Evolutionary conservation across 1,284 basidiomycete species (phyloP), one percentile per base, ranked within the genome.

Genomic region (Psilocybe mexicana): DNA sequence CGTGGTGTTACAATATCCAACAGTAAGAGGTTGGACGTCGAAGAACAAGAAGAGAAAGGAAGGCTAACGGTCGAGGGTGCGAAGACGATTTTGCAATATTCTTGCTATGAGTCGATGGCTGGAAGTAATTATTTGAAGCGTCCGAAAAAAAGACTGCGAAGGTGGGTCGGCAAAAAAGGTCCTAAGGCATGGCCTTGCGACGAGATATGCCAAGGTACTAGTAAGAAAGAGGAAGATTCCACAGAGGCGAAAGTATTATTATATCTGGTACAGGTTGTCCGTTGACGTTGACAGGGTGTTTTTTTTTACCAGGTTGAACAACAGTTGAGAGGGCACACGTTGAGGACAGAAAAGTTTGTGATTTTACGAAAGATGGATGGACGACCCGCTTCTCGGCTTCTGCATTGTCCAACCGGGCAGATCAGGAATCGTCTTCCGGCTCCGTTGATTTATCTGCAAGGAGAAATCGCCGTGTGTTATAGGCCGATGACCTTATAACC

Each of bases 201-300:
- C 30, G 8, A 33, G 8, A 33, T 33, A 33, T 33, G 30, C 30
- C 30, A 33, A 33, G 30, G 30, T 4, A 18, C 5, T 33, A 33
- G 30, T 4, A 50, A 24, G 38, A 28, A 35, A 25, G 42, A 25
- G 14, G 11, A 18, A 12, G 43, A 35, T 43, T 52, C n/a, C 50
- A 33, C 43, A 42, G 18, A 38, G 36, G 24, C 8, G 24, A 44
- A 43, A 18, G 38, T 26, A 18, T 24, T n/a, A 43, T 45, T 52
- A 49, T 55, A 55, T 38, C 36, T 49, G 42, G 54, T 55, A 55
- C 54, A 55, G 18, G 23, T 45, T 48, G 46, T 46, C 42, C 14
- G 47, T 55, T 46, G 46, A 49, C 6, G 47, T 55, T 46, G 54
- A 49, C 54, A 49, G 14, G 38, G 38, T 40, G 35, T 40, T 40